phyloP scores from a whole-genome alignment of 2,329 filamentous ascomycete genomes.

The Ophiostoma novo-ulmi region DNA sequence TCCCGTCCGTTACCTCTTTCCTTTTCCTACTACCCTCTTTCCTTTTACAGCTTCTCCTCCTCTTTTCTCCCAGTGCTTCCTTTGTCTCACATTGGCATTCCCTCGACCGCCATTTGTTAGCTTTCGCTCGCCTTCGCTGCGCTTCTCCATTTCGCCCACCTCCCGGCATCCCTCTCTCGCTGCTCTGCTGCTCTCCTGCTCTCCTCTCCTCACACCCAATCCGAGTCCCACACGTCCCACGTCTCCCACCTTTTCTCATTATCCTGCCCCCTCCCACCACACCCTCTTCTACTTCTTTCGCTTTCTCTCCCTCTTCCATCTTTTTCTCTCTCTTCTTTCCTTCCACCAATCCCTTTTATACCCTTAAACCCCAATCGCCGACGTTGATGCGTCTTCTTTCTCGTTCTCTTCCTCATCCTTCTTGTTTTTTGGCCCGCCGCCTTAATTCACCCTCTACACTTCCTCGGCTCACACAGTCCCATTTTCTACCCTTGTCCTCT shows the following conservation, averaged over 20 bases:
- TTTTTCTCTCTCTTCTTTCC: background rate
- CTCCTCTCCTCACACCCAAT: background rate
- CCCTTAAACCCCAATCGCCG: background rate
- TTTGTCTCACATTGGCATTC: conserved; percentile 8
- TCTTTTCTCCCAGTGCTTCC: background rate
- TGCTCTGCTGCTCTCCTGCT: too few species aligned
- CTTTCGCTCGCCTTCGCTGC: conserved; percentile 8
- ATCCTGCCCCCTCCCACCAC: background rate
- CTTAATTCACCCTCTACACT: background rate
- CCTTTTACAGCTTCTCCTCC: background rate
- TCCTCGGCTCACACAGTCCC: background rate
- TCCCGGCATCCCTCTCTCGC: background rate
- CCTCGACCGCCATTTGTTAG: conserved; percentile 9
- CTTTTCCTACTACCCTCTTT: conserved; percentile 7
- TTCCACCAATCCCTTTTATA: background rate
- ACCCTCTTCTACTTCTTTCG: background rate
- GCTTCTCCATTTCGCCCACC: conserved; percentile 11
- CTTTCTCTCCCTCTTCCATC: background rate
- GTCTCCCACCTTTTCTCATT: conserved; percentile 8
- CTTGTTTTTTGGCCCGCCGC: conserved; percentile 9
- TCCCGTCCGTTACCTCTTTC: conserved; percentile 3
- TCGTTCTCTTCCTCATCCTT: conserved; percentile 14
- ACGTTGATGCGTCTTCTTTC: conserved; percentile 19
- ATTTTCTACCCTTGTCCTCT: background rate
- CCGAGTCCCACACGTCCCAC: background rate